Percentiles rank a stretch among this genome's conserved stretches.
Conservation (phyloP, 2,329 filamentous ascomycete species). For the Epichloe sp. region DNA sequence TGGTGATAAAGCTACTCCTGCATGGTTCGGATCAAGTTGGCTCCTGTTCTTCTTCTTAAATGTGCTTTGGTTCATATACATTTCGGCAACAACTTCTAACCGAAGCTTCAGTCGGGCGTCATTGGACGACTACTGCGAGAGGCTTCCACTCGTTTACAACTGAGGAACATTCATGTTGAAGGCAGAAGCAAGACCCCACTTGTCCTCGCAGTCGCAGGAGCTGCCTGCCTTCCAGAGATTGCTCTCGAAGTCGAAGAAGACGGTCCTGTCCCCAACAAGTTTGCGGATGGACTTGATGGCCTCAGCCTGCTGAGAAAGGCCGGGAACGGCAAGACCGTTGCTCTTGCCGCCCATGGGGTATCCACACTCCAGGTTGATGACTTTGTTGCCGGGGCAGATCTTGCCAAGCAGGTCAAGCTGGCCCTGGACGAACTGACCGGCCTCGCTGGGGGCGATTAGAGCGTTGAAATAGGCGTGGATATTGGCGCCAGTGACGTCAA, state of each 20-base stretch:
- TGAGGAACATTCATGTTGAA: conserved; percentile 2
- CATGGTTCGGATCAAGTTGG: conserved; percentile 11
- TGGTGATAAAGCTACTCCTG: conserved; percentile 1
- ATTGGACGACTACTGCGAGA: background rate
- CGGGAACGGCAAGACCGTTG: conserved; percentile 63
- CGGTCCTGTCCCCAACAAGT: conserved; percentile 51
- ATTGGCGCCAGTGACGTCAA: conserved; percentile 76
- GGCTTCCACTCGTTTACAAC: background rate
- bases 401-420: conserved; percentile 59
- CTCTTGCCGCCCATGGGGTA: conserved; percentile 62
- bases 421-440: conserved; percentile 61
- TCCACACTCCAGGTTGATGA: conserved; percentile 79
- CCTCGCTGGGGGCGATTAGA: conserved; percentile 40
- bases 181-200: conserved; percentile 49
- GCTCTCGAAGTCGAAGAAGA: conserved; percentile 71
- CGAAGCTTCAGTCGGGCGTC: background rate
- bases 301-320: conserved; percentile 48
- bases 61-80: conserved; percentile 15
- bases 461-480: conserved; percentile 92
- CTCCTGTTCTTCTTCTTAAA: conserved; percentile 3
- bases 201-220: conserved; percentile 60
- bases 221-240: conserved; percentile 72
- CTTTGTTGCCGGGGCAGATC: conserved; percentile 59
- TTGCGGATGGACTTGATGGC: conserved; percentile 62
- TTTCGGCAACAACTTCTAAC: conserved; percentile 8